These are phyloP conservation scores for Boletus tylopilopsis DNA, from an alignment of 768 basidiomycete species.

Conservation along the genomic window DNA sequence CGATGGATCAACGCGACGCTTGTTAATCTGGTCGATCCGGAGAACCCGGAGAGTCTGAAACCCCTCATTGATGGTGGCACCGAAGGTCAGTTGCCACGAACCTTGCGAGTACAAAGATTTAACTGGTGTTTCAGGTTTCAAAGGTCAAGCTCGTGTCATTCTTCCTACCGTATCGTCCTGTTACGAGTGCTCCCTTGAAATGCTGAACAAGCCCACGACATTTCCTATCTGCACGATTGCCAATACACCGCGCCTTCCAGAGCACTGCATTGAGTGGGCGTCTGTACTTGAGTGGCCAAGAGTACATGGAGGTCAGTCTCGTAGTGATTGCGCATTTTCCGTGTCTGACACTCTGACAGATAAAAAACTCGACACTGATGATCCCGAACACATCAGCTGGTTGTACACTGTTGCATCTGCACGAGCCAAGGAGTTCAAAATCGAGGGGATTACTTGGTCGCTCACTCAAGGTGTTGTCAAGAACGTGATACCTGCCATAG, in stretches of 20 bases:
- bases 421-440: constrained; percentile 92
- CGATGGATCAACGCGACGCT: constrained; percentile 99
- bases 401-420: constrained; percentile 74
- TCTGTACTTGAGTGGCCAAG: constrained; percentile 99
- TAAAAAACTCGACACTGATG: constrained; percentile 95
- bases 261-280: constrained; percentile 99
- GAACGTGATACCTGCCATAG: constrained; percentile 99
- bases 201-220: constrained; percentile 95
- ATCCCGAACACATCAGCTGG: constrained; percentile 97
- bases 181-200: constrained; percentile 97
- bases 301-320: constrained; percentile 69
- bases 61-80: constrained; percentile 98
- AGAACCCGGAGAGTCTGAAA: constrained; percentile 89
- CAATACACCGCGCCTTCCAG: constrained; percentile 95
- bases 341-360: constrained; percentile 37
- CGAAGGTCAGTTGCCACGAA: constrained; percentile 58
- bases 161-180: constrained; percentile 93
- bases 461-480: constrained; percentile 98
- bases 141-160: constrained; percentile 96
- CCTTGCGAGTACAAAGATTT: not conserved
- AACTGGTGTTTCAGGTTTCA: constrained; percentile 67
- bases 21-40: constrained; percentile 91
- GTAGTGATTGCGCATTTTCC: not conserved
- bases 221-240: constrained; percentile 99
- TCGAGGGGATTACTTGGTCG: constrained; percentile 98